Percentiles rank a stretch among this genome's conserved stretches.
Evolutionary conservation across 225 moss, liverwort and hornwort genomes (phyloP).

Genomic region (Anthoceros angustus): DNA sequence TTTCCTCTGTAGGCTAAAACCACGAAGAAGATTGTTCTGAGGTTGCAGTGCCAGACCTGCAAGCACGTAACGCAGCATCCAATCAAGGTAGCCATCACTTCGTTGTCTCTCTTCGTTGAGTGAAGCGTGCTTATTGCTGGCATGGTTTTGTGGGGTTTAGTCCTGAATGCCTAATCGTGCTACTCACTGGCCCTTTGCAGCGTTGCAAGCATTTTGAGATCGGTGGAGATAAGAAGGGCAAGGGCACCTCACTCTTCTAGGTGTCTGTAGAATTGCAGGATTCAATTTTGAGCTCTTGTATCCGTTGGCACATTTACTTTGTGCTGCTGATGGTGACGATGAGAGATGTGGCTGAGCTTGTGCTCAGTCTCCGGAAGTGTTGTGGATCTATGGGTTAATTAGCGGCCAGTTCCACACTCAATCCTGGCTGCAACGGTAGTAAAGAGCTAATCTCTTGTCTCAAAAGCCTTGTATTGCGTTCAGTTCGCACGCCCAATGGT

Average conservation of each 20-base stretch:
- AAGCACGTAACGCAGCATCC: constrained; percentile 89
- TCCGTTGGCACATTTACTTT: no score
- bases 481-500: no score
- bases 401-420: no score
- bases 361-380: no score
- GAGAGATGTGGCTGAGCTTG: no score
- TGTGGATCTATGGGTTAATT: no score
- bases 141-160: neutral
- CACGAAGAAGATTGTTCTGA: constrained; percentile 90
- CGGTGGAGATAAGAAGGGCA: constrained; percentile 97
- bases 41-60: constrained; percentile 87
- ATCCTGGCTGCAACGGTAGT: no score
- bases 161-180: neutral
- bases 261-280: neutral
- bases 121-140: neutral
- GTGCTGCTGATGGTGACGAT: no score
- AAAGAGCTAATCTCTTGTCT: no score
- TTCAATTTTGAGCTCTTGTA: no score
- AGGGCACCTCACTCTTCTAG: constrained; percentile 87
- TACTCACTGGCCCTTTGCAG: constrained; percentile 19
- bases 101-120: neutral
- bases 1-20: constrained; percentile 47
- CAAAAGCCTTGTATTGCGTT: no score
- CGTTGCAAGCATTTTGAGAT: constrained; percentile 96
- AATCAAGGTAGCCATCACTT: constrained; percentile 34